A percentile compares a stretch with the other conserved stretches of the same genome.
phyloP scores from a whole-genome alignment of 306 rosid genomes.

The Luffa aegyptiaca region DNA sequence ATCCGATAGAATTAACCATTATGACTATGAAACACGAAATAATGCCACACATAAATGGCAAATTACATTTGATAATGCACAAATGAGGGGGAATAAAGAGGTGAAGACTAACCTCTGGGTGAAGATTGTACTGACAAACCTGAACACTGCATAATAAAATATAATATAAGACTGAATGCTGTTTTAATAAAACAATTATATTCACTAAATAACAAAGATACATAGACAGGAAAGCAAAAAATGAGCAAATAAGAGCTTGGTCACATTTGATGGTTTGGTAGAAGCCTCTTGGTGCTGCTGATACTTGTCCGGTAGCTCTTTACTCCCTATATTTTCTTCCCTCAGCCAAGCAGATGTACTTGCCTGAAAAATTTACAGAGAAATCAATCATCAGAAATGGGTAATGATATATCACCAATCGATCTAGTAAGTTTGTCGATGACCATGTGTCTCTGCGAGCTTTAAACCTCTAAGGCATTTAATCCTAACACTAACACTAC shows the following conservation, averaged over 20 bases:
- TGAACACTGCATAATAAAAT: slow-evolving; percentile 26
- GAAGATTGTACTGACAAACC: slow-evolving; percentile 42
- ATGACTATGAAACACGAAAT: neutral
- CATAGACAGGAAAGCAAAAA: neutral
- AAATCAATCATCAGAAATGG: slow-evolving; percentile 18
- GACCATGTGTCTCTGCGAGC: neutral
- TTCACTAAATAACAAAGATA: neutral
- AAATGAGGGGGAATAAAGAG: slow-evolving; percentile 11
- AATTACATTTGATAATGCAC: neutral
- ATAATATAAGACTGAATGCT: slow-evolving; percentile 5
- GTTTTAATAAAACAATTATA: neutral
- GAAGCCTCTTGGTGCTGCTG: slow-evolving; percentile 18
- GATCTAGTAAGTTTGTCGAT: neutral
- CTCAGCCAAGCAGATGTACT: slow-evolving; percentile 22
- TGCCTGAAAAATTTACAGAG: slow-evolving; percentile 22
- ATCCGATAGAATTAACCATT: neutral
- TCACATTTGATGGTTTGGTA: slow-evolving; percentile 44
- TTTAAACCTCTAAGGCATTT: slow-evolving; percentile 12
- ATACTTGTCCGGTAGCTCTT: slow-evolving; percentile 13
- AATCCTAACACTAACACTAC: slow-evolving; percentile 28
- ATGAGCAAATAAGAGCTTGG: slow-evolving; percentile 9
- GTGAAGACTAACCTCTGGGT: slow-evolving; percentile 37
- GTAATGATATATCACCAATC: neutral
- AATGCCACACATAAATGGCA: neutral
- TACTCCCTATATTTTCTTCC: slow-evolving; percentile 6